These are phyloP conservation scores for Lachancea lanzarotensis DNA, from an alignment of 805 yeast species.

Conservation along the genomic window DNA sequence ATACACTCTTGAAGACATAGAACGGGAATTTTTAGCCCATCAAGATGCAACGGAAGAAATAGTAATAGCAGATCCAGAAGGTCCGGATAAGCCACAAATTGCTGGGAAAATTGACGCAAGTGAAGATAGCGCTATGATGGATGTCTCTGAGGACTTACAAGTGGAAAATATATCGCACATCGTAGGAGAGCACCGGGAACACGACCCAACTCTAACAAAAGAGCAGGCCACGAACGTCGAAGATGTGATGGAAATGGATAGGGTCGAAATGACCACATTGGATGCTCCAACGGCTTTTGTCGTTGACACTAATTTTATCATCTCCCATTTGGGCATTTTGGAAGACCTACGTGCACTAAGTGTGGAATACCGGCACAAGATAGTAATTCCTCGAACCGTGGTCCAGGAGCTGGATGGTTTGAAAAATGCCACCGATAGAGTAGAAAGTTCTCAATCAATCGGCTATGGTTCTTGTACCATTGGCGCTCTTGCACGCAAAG, in stretches of 20 bases:
- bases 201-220: background rate
- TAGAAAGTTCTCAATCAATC: background rate
- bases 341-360: conserved; percentile 41
- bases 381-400: conserved; percentile 67
- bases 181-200: conserved; percentile 26
- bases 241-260: conserved; percentile 6
- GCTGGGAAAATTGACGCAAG: conserved; percentile 40
- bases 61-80: background rate
- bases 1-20: conserved; percentile 19
- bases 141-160: conserved; percentile 35
- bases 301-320: conserved; percentile 76
- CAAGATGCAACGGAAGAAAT: conserved; percentile 9
- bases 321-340: conserved; percentile 58
- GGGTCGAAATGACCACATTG: background rate
- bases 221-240: background rate
- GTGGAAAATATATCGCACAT: conserved; percentile 37
- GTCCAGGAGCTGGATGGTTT: conserved; percentile 78
- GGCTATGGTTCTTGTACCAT: conserved; percentile 28
- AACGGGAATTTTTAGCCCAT: conserved; percentile 1
- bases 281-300: conserved; percentile 41
- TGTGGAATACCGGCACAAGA: conserved; percentile 39
- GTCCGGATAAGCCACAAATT: conserved; percentile 6
- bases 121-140: conserved; percentile 38
- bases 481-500: conserved; percentile 58
- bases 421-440: conserved; percentile 39